Conservation (phyloP, 306 rosid species). For the Cucurbita argyrosperma region DNA sequence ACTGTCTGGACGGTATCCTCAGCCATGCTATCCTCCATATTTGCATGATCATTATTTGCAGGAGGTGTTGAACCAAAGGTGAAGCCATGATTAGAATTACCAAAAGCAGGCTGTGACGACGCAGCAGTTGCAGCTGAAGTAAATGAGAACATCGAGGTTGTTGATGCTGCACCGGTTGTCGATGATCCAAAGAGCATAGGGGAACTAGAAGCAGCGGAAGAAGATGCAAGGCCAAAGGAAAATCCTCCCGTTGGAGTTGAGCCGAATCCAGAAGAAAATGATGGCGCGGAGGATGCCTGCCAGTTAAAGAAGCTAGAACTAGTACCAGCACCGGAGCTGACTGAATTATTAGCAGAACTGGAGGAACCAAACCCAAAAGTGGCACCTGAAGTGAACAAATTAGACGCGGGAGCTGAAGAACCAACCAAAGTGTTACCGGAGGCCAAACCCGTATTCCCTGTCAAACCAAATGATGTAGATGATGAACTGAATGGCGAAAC, state of each 20-base stretch:
- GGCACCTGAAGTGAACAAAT: constrained; percentile 22
- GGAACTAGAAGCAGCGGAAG: not conserved
- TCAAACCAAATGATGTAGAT: constrained; percentile 28
- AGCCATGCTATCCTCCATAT: constrained; percentile 87
- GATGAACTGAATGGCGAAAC: constrained; percentile 35
- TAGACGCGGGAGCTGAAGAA: constrained; percentile 31
- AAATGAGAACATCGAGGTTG: constrained; percentile 45
- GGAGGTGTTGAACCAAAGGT: constrained; percentile 27
- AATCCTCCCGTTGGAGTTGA: constrained; percentile 19
- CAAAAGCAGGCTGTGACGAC: constrained; percentile 46
- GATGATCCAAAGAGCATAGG: constrained; percentile 33
- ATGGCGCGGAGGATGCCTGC: constrained; percentile 37
- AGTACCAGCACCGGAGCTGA: constrained; percentile 31
- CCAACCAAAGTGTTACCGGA: constrained; percentile 43
- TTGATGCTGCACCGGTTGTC: constrained; percentile 30
- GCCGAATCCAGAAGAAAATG: constrained; percentile 25
- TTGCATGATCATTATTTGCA: constrained; percentile 53
- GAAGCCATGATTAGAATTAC: constrained; percentile 26
- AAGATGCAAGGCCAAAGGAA: constrained; percentile 8
- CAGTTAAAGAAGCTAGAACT: constrained; percentile 34
- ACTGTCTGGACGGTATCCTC: constrained; percentile 57
- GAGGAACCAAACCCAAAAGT: constrained; percentile 26
- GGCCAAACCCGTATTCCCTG: constrained; percentile 30
- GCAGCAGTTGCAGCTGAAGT: constrained; percentile 28
- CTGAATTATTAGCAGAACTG: constrained; percentile 28